A percentile compares a stretch with the other conserved stretches of the same genome.
phyloP scores from a whole-genome alignment of 192 early-diverging fungal genomes.

The Coemansia pectinata region DNA sequence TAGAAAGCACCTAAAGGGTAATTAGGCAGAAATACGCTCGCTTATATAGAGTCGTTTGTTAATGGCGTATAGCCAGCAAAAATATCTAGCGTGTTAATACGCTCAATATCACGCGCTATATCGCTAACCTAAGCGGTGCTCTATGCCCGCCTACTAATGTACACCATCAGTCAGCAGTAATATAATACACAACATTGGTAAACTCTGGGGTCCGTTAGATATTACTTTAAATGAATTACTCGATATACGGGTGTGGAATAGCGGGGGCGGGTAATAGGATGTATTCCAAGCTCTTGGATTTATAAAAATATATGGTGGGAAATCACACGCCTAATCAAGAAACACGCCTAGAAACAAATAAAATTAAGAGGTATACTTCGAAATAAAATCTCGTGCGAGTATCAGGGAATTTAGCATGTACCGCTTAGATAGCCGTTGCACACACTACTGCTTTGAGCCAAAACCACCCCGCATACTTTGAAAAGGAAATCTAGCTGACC shows the following conservation, averaged over 20 bases:
- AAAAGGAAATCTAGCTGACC: conserved; percentile 43
- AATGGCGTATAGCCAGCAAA: not conserved
- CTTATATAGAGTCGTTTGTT: not conserved
- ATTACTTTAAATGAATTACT: not conserved
- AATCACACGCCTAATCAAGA: not conserved
- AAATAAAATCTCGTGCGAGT: not conserved
- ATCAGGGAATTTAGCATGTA: not conserved
- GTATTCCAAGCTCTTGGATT: not conserved
- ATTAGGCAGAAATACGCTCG: not conserved
- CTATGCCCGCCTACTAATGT: not conserved
- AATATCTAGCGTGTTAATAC: not conserved
- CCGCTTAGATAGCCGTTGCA: conserved; percentile 33
- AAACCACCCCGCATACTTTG: conserved; percentile 21
- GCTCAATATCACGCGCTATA: not conserved
- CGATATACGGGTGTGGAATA: not conserved
- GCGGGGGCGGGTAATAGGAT: not conserved
- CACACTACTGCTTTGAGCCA: conserved; percentile 50
- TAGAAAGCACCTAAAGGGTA: not conserved
- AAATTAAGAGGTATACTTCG: not conserved
- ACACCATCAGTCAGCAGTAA: not conserved
- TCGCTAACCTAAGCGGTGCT: not conserved
- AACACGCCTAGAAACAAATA: not conserved
- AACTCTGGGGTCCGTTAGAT: not conserved
- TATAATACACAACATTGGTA: not conserved
- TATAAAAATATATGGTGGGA: not conserved